phyloP scores from a whole-genome alignment of 768 basidiomycete species.

The Trametes villosa region DNA sequence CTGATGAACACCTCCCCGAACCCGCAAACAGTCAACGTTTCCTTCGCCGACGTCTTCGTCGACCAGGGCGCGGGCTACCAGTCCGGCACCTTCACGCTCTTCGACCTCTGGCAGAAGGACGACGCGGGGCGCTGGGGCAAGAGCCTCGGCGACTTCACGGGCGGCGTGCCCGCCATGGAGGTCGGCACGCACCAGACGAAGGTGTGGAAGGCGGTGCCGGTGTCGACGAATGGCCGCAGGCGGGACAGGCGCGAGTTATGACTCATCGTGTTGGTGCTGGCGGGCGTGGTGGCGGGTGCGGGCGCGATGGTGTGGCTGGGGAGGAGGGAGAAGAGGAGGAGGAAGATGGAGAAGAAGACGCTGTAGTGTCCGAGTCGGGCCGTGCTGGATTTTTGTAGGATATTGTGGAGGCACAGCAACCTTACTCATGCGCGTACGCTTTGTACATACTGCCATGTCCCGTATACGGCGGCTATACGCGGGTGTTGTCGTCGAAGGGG shows the following conservation, averaged over 20 bases:
- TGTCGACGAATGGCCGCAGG: slow-evolving; percentile 8
- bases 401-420: too few relatives aligned
- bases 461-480: too few relatives aligned
- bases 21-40: slow-evolving; percentile 34
- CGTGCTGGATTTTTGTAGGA: not conserved
- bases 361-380: not conserved
- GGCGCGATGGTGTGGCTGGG: not conserved
- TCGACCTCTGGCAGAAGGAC: slow-evolving; percentile 43
- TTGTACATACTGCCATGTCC: not conserved
- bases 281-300: not conserved
- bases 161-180: slow-evolving; percentile 26
- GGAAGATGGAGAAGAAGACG: not conserved
- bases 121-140: slow-evolving; percentile 32
- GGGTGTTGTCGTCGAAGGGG: too few relatives aligned
- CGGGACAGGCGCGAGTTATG: slow-evolving; percentile 21
- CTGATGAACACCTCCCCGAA: slow-evolving; percentile 40
- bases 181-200: slow-evolving; percentile 37
- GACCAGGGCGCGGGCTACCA: slow-evolving; percentile 35
- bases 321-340: not conserved
- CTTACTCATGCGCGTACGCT: too few relatives aligned
- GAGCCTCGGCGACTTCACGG: slow-evolving; percentile 30
- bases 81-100: slow-evolving; percentile 31
- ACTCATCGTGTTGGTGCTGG: slow-evolving; percentile 5
- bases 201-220: slow-evolving; percentile 36
- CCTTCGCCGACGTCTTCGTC: slow-evolving; percentile 39